These are phyloP conservation scores for Chalciporus sp. DNA, from an alignment of 1,284 basidiomycete genomes.

Conservation along the genomic window DNA sequence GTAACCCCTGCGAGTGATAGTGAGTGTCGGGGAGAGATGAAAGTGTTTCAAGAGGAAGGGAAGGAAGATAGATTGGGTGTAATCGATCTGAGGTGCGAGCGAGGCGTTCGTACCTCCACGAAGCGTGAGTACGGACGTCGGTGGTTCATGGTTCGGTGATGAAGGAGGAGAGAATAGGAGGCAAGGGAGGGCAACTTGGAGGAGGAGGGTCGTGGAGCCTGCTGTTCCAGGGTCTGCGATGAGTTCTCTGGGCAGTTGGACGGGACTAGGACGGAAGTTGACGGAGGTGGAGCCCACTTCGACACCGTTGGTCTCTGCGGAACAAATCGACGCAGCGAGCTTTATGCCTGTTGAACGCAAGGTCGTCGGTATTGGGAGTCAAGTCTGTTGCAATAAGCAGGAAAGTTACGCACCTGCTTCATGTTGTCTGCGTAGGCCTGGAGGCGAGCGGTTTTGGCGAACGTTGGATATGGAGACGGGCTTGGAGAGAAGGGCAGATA, in stretches of 20 bases:
- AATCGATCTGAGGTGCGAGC: constrained; percentile 72
- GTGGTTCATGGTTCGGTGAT: neutral
- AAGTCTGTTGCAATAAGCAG: neutral
- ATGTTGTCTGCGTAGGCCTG: constrained; percentile 71
- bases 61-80: constrained; percentile 60
- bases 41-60: constrained; percentile 65
- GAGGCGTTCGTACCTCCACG: constrained; percentile 71
- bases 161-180: constrained; percentile 52
- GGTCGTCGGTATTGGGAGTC: neutral
- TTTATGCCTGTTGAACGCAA: constrained; percentile 49
- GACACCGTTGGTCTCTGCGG: constrained; percentile 53
- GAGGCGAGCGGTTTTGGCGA: constrained; percentile 52
- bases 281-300: constrained; percentile 51
- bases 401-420: constrained; percentile 50
- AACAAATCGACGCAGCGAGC: constrained; percentile 60
- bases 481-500: constrained; percentile 59
- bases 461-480: constrained; percentile 63
- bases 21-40: constrained; percentile 46
- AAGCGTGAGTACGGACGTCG: constrained; percentile 49
- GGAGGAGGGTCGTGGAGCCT: constrained; percentile 66
- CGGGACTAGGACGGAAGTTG: constrained; percentile 51
- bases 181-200: constrained; percentile 71
- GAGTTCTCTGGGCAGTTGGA: constrained; percentile 47
- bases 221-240: constrained; percentile 67
- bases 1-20: constrained; percentile 60